Evolutionary conservation across 2,329 filamentous ascomycete genomes (phyloP).

Genomic region (Penicillium expansum): DNA sequence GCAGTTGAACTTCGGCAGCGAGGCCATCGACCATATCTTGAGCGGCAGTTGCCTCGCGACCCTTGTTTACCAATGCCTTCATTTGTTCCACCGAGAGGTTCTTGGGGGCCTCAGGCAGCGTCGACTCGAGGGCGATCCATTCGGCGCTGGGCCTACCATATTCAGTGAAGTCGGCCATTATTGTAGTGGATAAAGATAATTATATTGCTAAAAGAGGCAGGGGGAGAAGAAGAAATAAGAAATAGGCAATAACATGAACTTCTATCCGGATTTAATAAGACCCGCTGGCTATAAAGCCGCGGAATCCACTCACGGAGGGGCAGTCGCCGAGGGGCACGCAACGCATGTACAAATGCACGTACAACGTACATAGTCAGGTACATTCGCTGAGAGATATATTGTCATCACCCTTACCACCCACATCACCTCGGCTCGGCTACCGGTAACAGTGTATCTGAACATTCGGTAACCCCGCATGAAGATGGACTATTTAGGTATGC

Average conservation of each 20-base stretch:
- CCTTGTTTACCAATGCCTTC: slow-evolving; percentile 30
- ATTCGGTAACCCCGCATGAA: slow-evolving; percentile 6
- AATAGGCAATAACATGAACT: too few species aligned
- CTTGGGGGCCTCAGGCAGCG: slow-evolving; percentile 27
- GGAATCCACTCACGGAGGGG: background rate
- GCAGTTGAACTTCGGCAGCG: slow-evolving; percentile 32
- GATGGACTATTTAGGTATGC: background rate
- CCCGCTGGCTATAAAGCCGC: background rate
- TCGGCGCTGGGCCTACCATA: slow-evolving; percentile 46
- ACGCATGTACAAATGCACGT: background rate
- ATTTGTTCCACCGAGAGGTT: slow-evolving; percentile 24
- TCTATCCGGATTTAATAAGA: background rate
- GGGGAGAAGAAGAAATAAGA: too few species aligned
- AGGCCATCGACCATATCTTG: slow-evolving; percentile 30
- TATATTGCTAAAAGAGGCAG: background rate
- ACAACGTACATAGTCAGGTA: background rate
- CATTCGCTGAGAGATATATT: background rate
- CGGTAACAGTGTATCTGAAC: background rate
- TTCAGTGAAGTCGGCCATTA: slow-evolving; percentile 39
- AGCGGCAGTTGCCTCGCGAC: slow-evolving; percentile 34
- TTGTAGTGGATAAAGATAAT: background rate
- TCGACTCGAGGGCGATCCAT: slow-evolving; percentile 44
- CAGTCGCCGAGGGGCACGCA: background rate
- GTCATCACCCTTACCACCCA: background rate
- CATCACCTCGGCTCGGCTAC: slow-evolving; percentile 20